Conservation (phyloP, 2,329 filamentous ascomycete genomes). For the Ramichloridium luteum region DNA sequence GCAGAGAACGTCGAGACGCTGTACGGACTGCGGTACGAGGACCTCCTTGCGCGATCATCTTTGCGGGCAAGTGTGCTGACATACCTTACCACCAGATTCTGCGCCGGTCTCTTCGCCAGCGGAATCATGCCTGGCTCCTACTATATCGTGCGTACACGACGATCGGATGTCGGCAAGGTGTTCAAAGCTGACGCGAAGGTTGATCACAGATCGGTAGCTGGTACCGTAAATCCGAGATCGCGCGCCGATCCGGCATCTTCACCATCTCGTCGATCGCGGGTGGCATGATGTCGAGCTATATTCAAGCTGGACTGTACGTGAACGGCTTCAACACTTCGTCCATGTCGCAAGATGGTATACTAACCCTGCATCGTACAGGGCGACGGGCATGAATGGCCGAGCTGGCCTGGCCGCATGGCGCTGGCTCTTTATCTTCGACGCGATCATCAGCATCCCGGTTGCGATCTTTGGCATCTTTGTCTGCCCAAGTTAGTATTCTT, state of each 20-base stretch:
- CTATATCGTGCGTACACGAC: neutral
- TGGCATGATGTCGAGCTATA: conserved; percentile 11
- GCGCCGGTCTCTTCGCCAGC: neutral
- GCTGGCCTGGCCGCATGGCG: conserved; percentile 10
- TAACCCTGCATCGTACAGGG: neutral
- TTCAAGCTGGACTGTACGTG: conserved; percentile 11
- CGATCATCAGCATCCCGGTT: conserved; percentile 10
- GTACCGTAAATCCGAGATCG: conserved; percentile 11
- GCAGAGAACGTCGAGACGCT: conserved; percentile 9
- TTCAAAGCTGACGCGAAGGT: conserved; percentile 1
- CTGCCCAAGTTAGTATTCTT: conserved; percentile 1
- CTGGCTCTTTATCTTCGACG: conserved; percentile 12
- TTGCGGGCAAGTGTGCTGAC: too few species aligned
- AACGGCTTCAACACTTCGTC: neutral
- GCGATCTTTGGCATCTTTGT: conserved; percentile 10
- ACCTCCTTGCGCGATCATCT: too few species aligned
- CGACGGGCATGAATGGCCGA: conserved; percentile 8
- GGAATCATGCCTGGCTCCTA: neutral
- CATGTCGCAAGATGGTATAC: too few species aligned
- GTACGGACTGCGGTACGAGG: conserved; percentile 2
- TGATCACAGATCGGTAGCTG: conserved; percentile 5
- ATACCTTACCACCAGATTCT: too few species aligned
- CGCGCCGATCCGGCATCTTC: conserved; percentile 10
- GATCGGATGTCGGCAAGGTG: neutral
- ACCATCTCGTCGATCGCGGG: conserved; percentile 8